These are phyloP conservation scores for Brassica carinata DNA, from an alignment of 345 rosid species.

Conservation along the genomic window DNA sequence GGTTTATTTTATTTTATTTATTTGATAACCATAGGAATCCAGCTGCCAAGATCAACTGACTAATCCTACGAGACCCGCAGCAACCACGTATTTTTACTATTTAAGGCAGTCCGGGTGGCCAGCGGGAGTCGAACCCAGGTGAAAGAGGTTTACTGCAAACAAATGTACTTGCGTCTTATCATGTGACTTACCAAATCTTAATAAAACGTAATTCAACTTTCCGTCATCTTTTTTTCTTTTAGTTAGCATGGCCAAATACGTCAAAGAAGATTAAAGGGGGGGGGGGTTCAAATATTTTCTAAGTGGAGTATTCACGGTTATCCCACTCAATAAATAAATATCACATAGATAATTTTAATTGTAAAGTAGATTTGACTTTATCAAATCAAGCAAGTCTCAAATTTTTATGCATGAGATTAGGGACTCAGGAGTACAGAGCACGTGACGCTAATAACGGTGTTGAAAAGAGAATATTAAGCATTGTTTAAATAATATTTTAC, in stretches of 20 bases:
- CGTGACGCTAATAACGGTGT: constrained; percentile 27
- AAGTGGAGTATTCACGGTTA: constrained; percentile 14
- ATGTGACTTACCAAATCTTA: constrained; percentile 5
- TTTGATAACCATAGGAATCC: no score
- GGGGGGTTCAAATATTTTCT: neutral
- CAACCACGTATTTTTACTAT: no score
- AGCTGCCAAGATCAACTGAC: no score
- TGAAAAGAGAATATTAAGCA: constrained; percentile 15
- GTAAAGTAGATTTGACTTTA: constrained; percentile 10
- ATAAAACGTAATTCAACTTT: neutral
- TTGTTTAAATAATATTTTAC: neutral
- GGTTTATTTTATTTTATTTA: neutral
- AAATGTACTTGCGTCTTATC: constrained; percentile 17
- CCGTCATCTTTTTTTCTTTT: neutral
- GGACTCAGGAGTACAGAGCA: neutral
- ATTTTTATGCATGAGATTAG: constrained; percentile 16
- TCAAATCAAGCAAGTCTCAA: neutral
- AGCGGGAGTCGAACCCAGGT: no score
- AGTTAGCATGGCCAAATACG: constrained; percentile 1
- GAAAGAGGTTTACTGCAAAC: neutral
- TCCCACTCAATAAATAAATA: constrained; percentile 8
- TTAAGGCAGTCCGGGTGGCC: no score
- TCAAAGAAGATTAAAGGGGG: neutral
- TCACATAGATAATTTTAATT: neutral
- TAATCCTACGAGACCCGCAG: no score